phyloP scores from a whole-genome alignment of 768 basidiomycete species.

The Agrocybe chaxingu region DNA sequence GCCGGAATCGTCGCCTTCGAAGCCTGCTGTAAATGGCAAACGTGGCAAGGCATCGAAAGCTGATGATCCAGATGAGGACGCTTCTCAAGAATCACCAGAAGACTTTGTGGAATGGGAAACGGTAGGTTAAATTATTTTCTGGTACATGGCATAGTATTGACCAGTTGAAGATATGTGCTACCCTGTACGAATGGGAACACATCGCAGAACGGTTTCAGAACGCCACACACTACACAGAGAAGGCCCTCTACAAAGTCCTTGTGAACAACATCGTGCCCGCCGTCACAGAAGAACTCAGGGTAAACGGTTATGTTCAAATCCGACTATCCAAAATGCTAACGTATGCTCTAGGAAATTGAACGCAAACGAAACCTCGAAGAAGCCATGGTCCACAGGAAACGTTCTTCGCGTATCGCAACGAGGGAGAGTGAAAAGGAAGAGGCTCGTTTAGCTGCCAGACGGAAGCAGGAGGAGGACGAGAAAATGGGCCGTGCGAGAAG shows the following conservation, averaged over 20 bases:
- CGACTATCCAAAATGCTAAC: not conserved
- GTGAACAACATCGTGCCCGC: constrained; percentile 64
- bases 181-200: constrained; percentile 81
- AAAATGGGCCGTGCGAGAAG: constrained; percentile 63
- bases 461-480: constrained; percentile 64
- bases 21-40: not conserved
- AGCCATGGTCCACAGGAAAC: constrained; percentile 80
- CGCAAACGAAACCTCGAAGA: constrained; percentile 64
- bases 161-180: constrained; percentile 67
- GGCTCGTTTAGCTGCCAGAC: constrained; percentile 55
- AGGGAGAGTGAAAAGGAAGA: constrained; percentile 81
- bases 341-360: constrained; percentile 50
- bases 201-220: constrained; percentile 73
- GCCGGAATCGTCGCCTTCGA: not conserved
- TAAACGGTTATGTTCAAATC: constrained; percentile 24
- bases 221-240: constrained; percentile 78
- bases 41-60: constrained; percentile 5
- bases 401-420: constrained; percentile 83
- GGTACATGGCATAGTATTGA: not conserved
- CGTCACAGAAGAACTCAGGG: constrained; percentile 67
- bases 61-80: constrained; percentile 11
- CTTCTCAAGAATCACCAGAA: constrained; percentile 28
- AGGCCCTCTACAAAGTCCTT: constrained; percentile 69
- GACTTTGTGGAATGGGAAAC: constrained; percentile 91
- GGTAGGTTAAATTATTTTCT: constrained; percentile 39